Evolutionary conservation across 495 filamentous ascomycete species (phyloP).

Genomic region (Sabuloglossum arenarium): DNA sequence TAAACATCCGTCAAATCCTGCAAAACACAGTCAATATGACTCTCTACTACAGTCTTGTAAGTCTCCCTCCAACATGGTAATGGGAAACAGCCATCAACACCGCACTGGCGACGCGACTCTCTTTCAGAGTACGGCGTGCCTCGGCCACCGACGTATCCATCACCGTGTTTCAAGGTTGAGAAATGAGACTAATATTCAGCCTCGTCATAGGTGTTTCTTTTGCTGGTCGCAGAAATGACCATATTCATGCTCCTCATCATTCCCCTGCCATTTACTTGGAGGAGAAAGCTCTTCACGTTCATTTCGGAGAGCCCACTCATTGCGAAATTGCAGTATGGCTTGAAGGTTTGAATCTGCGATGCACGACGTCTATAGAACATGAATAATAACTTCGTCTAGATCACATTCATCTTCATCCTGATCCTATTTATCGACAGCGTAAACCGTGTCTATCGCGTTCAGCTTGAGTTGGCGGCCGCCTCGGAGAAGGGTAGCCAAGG

Average conservation of each 20-base stretch:
- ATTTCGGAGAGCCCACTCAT: constrained; percentile 73
- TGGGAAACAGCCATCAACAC: neutral
- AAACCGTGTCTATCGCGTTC: constrained; percentile 94
- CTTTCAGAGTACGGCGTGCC: neutral
- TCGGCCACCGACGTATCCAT: neutral
- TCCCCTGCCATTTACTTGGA: constrained; percentile 69
- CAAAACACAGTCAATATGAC: constrained; percentile 46
- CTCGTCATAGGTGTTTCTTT: constrained; percentile 58
- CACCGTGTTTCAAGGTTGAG: neutral
- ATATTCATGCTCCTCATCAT: constrained; percentile 84
- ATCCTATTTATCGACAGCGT: constrained; percentile 97
- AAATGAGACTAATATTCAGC: constrained; percentile 4
- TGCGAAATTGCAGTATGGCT: constrained; percentile 61
- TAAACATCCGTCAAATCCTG: neutral
- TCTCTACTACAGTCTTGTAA: constrained; percentile 94
- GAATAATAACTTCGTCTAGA: constrained; percentile 38
- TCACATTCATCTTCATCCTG: constrained; percentile 94
- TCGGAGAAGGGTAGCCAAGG: constrained; percentile 32
- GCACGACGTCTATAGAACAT: constrained; percentile 11
- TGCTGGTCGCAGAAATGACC: constrained; percentile 82
- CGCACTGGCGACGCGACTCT: neutral
- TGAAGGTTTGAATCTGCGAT: constrained; percentile 35
- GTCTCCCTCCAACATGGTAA: constrained; percentile 15
- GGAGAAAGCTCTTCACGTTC: constrained; percentile 79
- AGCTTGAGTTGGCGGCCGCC: constrained; percentile 54